Percentiles rank a stretch among this genome's conserved stretches.
Conservation (phyloP, 2,329 filamentous ascomycete species). For the Aspergillus sp. region DNA sequence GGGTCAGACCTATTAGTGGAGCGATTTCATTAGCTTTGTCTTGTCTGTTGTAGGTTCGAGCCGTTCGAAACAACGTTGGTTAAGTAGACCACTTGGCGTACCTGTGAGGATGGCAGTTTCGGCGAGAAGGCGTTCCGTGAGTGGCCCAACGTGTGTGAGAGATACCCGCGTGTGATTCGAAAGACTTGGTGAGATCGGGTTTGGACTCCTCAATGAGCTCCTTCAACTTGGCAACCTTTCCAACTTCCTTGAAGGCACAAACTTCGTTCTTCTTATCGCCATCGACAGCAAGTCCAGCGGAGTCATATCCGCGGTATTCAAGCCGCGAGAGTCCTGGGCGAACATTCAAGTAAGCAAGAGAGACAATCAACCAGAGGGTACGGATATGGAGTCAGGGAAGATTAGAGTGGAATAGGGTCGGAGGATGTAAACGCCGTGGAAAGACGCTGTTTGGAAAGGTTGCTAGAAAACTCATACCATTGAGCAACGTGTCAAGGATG, state of each 20-base stretch:
- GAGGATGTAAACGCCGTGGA: not conserved
- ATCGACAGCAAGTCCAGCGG: slow-evolving; percentile 91
- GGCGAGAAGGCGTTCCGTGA: slow-evolving; percentile 87
- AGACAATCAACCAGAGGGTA: not conserved
- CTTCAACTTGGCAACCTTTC: slow-evolving; percentile 97
- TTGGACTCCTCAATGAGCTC: slow-evolving; percentile 83
- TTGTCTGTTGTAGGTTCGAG: not conserved
- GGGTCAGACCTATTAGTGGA: slow-evolving; percentile 73
- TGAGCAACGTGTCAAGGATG: slow-evolving; percentile 94
- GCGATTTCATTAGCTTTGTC: slow-evolving; percentile 3
- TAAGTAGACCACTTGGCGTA: slow-evolving; percentile 52
- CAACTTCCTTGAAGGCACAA: slow-evolving; percentile 96
- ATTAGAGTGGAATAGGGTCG: not conserved
- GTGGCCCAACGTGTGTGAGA: slow-evolving; percentile 99
- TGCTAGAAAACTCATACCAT: slow-evolving; percentile 66
- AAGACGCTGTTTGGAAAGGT: not conserved
- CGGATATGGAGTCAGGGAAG: no score
- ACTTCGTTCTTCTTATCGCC: slow-evolving; percentile 99
- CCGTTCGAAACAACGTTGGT: not conserved
- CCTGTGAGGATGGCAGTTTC: slow-evolving; percentile 99
- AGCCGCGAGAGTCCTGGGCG: slow-evolving; percentile 82
- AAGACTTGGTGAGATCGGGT: slow-evolving; percentile 86
- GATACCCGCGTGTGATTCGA: slow-evolving; percentile 98
- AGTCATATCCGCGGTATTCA: slow-evolving; percentile 99
- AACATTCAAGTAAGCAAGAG: not conserved